Base-by-base conservation (phyloP, 2,329 filamentous ascomycete genomes). In the Ampelomyces quisqualis region DNA sequence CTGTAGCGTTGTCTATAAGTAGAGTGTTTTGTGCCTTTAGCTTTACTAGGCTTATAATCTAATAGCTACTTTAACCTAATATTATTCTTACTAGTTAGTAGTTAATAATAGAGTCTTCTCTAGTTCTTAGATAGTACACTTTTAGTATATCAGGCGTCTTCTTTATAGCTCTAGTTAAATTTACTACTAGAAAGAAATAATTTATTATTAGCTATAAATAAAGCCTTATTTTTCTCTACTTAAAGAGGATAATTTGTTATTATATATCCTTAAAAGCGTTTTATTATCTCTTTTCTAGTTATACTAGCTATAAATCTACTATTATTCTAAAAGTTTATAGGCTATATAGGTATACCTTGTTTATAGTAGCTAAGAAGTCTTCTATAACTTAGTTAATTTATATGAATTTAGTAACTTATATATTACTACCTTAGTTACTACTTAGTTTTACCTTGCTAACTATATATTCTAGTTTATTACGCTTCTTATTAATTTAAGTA, bases 321-420 rank as follows among this genome's bases (percentile, higher is more conserved):
- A 18, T 31, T 31, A 18, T 31, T n/a, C 17, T 31, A 18, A 19
- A 31, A 31, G 14, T 31, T 18, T 17, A 18, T 31, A 31, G 29
- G 8, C 29, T 18, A 31, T 17, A 31, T 31, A 18, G 17, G 29
- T 7, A 14, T n/a, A 18, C 14, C n/a, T 31, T 31, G 8, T 31
- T 31, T 31, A 31, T n/a, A 18, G 29, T n/a, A 31, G n/a, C 24
- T 13, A 27, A 13, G 24, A 31, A 31, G 29, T 31, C 29, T 19
- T 31, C 9, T 17, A 18, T 18, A 19, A 31, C 15, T 17, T 7
- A 18, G 17, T 31, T 31, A 18, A 31, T 18, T 19, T 31, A 9
- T 31, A 18, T 31, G 4, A 31, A 6, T 7, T 17, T 18, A 18
- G 29, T 9, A 9, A 31, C 29, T 31, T 31, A 17, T 31, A 31